Evolutionary conservation across 352 stramenopile genomes (phyloP).

Genomic region (Pseudoperonospora humuli): DNA sequence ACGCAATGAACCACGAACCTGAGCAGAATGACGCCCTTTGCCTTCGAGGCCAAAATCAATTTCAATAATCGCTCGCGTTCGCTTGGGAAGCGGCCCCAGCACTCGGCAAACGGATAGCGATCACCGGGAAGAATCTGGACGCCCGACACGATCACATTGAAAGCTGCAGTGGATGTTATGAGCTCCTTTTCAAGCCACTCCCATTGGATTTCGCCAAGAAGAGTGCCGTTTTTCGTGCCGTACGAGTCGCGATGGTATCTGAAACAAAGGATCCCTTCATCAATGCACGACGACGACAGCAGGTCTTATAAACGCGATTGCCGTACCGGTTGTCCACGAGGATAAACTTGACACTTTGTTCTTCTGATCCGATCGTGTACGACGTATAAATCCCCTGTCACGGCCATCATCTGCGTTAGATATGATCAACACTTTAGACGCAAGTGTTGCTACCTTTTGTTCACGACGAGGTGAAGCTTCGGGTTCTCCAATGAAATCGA

Average conservation of each 20-base stretch:
- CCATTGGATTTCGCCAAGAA: slow-evolving; percentile 79
- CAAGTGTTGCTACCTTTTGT: too few relatives aligned
- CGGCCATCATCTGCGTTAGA: neutral
- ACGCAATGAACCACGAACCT: too few relatives aligned
- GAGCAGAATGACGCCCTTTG: slow-evolving; percentile 84
- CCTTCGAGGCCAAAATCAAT: slow-evolving; percentile 72
- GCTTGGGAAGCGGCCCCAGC: slow-evolving; percentile 84
- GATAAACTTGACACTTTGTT: slow-evolving; percentile 78
- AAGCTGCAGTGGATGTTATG: slow-evolving; percentile 63
- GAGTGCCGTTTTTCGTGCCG: slow-evolving; percentile 41
- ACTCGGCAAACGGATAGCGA: slow-evolving; percentile 76
- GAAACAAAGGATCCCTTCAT: neutral
- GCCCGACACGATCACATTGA: slow-evolving; percentile 91
- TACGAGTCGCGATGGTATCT: slow-evolving; percentile 83
- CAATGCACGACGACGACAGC: too few relatives aligned
- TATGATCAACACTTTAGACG: too few relatives aligned
- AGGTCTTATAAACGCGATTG: neutral
- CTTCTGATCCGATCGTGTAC: slow-evolving; percentile 60
- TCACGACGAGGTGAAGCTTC: slow-evolving; percentile 60
- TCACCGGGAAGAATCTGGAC: slow-evolving; percentile 85
- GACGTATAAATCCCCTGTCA: slow-evolving; percentile 77
- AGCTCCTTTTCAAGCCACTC: slow-evolving; percentile 80
- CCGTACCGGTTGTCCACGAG: slow-evolving; percentile 72
- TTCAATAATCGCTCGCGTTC: slow-evolving; percentile 79
- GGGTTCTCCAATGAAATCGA: slow-evolving; percentile 80